phyloP scores from a whole-genome alignment of 192 early-diverging fungal genomes.

The Coemansia sp. region DNA sequence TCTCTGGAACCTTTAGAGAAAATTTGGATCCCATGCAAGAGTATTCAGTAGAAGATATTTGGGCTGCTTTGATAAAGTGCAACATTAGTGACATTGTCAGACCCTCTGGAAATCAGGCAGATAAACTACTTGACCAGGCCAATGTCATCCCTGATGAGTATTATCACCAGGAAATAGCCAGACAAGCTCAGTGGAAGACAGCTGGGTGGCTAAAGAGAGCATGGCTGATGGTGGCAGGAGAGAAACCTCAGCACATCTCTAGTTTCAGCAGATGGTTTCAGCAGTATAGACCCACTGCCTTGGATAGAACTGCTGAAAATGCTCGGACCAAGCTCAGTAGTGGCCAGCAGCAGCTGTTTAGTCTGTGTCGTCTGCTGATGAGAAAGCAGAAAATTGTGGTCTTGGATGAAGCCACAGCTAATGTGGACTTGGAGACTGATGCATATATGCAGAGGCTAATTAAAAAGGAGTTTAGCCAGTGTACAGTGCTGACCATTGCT shows the following conservation, averaged over 20 bases:
- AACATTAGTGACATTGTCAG: too few relatives aligned
- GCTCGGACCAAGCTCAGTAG: slow-evolving; percentile 12
- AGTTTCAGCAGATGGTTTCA: too few relatives aligned
- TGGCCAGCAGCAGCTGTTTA: slow-evolving; percentile 61
- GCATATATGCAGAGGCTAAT: slow-evolving; percentile 24
- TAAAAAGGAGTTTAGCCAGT: slow-evolving; percentile 46
- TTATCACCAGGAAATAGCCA: neutral
- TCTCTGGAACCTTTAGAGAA: slow-evolving; percentile 63
- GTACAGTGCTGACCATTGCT: slow-evolving; percentile 59
- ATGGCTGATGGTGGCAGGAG: neutral
- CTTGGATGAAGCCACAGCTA: slow-evolving; percentile 68
- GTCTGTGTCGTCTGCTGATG: slow-evolving; percentile 59
- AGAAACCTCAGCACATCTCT: too few relatives aligned
- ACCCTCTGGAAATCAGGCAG: too few relatives aligned
- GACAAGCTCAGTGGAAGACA: neutral
- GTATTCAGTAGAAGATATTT: slow-evolving; percentile 63
- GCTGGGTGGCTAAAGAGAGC: neutral
- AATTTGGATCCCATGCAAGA: slow-evolving; percentile 80
- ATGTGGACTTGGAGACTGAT: slow-evolving; percentile 47
- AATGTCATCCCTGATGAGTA: neutral
- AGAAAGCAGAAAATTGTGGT: slow-evolving; percentile 53
- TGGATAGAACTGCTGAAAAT: too few relatives aligned
- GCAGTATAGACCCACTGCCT: too few relatives aligned
- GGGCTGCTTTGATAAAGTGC: slow-evolving; percentile 55
- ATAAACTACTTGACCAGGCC: too few relatives aligned